A percentile compares a stretch with the other conserved stretches of the same genome.
These are phyloP conservation scores for Fusarium sp. DNA, from an alignment of 2,329 filamentous ascomycete genomes.

Conservation along the genomic window DNA sequence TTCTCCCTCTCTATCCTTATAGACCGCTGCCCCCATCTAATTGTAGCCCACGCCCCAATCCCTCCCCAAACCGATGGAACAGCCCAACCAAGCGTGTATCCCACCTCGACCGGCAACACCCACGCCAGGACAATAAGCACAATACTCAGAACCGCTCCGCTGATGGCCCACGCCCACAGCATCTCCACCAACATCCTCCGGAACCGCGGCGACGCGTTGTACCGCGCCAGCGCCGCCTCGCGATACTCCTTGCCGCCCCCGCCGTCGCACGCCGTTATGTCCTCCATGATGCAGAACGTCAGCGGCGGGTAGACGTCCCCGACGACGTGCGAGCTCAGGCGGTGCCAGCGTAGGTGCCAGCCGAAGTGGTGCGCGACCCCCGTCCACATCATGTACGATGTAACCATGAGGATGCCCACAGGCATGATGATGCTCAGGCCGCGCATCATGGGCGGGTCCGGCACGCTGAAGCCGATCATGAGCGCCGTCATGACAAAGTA, in stretches of 20 bases:
- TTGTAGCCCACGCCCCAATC: conserved; percentile 25
- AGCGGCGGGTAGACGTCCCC: conserved; percentile 23
- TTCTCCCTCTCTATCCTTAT: conserved; percentile 34
- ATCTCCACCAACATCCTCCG: conserved; percentile 29
- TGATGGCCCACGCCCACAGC: conserved; percentile 32
- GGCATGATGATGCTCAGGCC: conserved; percentile 39
- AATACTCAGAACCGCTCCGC: conserved; percentile 5
- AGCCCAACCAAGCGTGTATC: conserved; percentile 24
- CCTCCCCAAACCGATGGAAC: conserved; percentile 32
- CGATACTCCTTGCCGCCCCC: conserved; percentile 29
- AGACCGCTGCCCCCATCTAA: conserved; percentile 36
- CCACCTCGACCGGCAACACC: conserved; percentile 22
- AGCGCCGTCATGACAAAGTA: conserved; percentile 39
- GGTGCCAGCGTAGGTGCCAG: conserved; percentile 23
- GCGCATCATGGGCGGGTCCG: conserved; percentile 32
- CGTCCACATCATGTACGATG: conserved; percentile 36
- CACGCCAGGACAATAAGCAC: conserved; percentile 22
- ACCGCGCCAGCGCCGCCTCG: conserved; percentile 24
- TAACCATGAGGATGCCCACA: conserved; percentile 36
- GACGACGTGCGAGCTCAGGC: conserved; percentile 24
- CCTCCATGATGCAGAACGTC: conserved; percentile 34
- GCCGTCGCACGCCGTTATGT: conserved; percentile 33
- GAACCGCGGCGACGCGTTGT: conserved; percentile 30
- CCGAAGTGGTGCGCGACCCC: conserved; percentile 23
- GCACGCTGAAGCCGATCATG: conserved; percentile 38